phyloP scores from a whole-genome alignment of 169 alveolate genomes.

The Plasmodium cynomolgi region DNA sequence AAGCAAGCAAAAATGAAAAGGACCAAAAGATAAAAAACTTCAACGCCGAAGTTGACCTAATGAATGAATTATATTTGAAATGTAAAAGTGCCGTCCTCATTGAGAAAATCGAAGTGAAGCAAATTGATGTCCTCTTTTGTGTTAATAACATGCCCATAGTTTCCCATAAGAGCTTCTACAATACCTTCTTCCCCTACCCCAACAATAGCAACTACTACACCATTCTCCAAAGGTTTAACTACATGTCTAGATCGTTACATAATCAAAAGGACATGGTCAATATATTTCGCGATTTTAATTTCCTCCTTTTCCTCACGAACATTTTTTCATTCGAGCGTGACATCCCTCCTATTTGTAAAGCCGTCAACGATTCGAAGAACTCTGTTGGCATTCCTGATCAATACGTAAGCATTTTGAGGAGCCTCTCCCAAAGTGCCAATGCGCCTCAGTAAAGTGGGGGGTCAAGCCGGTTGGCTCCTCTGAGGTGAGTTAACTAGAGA shows the following conservation, averaged over 20 bases:
- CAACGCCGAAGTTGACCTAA: conserved; percentile 61
- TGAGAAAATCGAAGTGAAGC: conserved; percentile 51
- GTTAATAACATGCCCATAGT: conserved; percentile 68
- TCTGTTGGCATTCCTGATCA: conserved; percentile 55
- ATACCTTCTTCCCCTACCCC: conserved; percentile 62
- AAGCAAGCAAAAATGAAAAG: conserved; percentile 35
- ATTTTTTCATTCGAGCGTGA: conserved; percentile 61
- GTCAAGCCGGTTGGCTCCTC: not conserved
- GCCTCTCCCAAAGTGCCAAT: conserved; percentile 36
- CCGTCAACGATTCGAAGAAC: conserved; percentile 22
- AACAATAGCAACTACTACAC: conserved; percentile 34
- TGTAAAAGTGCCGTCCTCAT: conserved; percentile 56
- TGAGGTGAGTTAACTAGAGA: not conserved
- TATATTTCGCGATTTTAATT: conserved; percentile 63
- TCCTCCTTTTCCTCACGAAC: conserved; percentile 62
- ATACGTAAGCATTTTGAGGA: conserved; percentile 47
- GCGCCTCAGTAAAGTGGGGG: not conserved
- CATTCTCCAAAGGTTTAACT: conserved; percentile 55
- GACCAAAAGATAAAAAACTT: conserved; percentile 61
- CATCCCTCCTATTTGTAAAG: conserved; percentile 53
- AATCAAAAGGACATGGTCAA: conserved; percentile 38
- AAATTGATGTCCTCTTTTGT: conserved; percentile 62
- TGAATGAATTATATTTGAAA: conserved; percentile 74
- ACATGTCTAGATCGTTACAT: conserved; percentile 47
- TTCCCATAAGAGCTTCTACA: conserved; percentile 56